phyloP scores from a whole-genome alignment of 306 rosid genomes.

The Pterocarpus macrocarpus region DNA sequence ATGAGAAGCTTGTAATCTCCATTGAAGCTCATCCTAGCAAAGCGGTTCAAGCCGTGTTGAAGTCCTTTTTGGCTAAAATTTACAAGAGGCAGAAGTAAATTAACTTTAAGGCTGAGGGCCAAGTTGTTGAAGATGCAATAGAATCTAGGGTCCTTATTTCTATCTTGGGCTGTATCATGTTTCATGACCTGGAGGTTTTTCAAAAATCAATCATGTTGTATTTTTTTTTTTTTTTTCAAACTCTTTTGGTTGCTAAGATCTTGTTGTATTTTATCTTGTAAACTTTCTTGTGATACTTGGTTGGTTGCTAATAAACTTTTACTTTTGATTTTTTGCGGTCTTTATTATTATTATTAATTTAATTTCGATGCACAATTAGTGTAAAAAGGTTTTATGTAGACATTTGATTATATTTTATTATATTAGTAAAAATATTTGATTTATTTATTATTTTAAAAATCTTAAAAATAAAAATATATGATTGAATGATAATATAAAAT shows the following conservation, averaged over 20 bases:
- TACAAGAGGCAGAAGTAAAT: conserved; percentile 88
- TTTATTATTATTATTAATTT: background rate
- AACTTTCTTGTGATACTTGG: conserved; percentile 25
- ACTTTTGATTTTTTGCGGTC: background rate
- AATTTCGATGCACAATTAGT: too few species aligned
- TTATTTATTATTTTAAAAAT: too few species aligned
- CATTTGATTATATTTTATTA: too few species aligned
- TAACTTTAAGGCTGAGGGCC: background rate
- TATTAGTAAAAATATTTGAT: too few species aligned
- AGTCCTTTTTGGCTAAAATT: conserved; percentile 88
- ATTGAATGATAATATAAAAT: too few species aligned
- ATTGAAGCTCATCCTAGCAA: conserved; percentile 84
- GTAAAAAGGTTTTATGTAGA: too few species aligned
- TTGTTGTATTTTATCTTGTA: conserved; percentile 44
- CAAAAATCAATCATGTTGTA: conserved; percentile 34
- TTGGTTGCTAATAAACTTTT: conserved; percentile 20
- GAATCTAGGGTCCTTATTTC: conserved; percentile 34
- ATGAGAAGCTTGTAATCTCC: conserved; percentile 64
- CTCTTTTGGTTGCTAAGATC: conserved; percentile 15
- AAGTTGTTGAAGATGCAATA: conserved; percentile 39
- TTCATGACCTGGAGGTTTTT: background rate
- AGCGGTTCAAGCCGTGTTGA: conserved; percentile 86
- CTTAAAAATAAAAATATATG: too few species aligned
- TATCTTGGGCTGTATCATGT: conserved; percentile 7
- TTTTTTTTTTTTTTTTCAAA: background rate